Base-by-base conservation (phyloP, 148 eudicot genomes). In the Rhododendron henanense region DNA sequence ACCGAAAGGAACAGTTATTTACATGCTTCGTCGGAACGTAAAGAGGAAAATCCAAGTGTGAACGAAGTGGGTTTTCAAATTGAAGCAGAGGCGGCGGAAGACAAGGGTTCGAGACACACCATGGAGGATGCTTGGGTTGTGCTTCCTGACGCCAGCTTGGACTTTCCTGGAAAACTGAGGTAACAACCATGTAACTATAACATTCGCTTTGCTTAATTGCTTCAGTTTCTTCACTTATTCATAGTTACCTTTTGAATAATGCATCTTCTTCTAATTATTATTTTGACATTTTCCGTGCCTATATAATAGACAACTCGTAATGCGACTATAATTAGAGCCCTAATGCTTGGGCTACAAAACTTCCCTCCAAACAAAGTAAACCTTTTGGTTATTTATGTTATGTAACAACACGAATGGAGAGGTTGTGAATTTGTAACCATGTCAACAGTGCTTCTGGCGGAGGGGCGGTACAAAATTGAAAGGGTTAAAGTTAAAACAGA, bases 41-140 rank as follows among this genome's bases (percentile, higher is more conserved):
- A 39, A 28, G 86, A 53, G 80, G 55, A 74, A 83, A 31, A 31
- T 39, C 84, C 16, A 82, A 21, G 6, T 35, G 80, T 21, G 87
- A 61, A 80, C 2, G 79, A 86, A 57, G 44, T 71, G 57, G 83
- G 23, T 77, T 93, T 90, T 75, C 78, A 50, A 19, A 90, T 94
- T 5, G 93, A 94, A 90, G 98, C 95, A 57, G 92, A 89, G 78
- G 94, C 86, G 25, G 94, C 95, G 14, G 98, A 94, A 85, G 94
- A 94, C 82, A 94, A 92, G 87, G 98, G 95, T 16, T 87, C 93
- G 1, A 88, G 98, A 83, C 94, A 89, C 71, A 55, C 92, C 3
- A 94, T 94, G 98, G 98, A 94, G 88, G 98, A 94, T 84, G 91
- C 93, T 33, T 94, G 90, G 88, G 93, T 94, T 59, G 85, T 94